Evolutionary conservation across 176 grass and related monocot genomes (phyloP), one percentile per base, ranked within the genome.

Genomic region (Coix lacrymajobi): DNA sequence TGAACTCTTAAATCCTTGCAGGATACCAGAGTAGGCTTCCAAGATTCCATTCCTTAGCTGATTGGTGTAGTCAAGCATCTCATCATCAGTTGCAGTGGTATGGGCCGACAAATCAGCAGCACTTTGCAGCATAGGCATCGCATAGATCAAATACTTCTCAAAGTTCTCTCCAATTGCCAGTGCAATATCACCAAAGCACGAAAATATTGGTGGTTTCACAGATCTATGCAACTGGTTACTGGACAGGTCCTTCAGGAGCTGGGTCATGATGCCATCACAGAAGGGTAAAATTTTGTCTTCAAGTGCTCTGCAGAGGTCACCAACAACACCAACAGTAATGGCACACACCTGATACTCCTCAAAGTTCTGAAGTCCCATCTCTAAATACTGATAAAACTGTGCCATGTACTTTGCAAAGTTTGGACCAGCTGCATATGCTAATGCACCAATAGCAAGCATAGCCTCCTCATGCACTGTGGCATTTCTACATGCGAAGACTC

Each of bases 271-370:
- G 63, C 94, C 91, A 11, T 96, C 94, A 25, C 94, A 96, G 66
- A 76, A 96, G 26, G 88, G 94, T 29, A 93, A 75, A 80, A 96
- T 89, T 87, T 93, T 96, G 85, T 96, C 91, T 73, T 96, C 94
- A 24, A 96, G 77, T 69, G 94, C 88, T 71, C 94, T 84, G 73
- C 94, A 96, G 54, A 96, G 72, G 74, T 96, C 94, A 66, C 94
- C 94, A 39, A 96, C 94, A 44, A 96, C 94, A 49, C 94, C 94
- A 14, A 96, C 91, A 0, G 94, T 93, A 75, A 96, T 96, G 77
- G 94, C 88, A 79, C 94, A 96, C 30, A 96, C 91, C 86, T 96
- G 94, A 65, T 96, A 96, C 62, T 96, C 93, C 84, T 96, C 93
- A 39, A 96, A 96, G 77, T 96, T 96, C 79, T 93, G 93, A 78